Percentiles rank a stretch among this genome's conserved stretches.
Evolutionary conservation across 1,139 yeast species (phyloP).

Genomic region (Saccharomycopsis hybrid): DNA sequence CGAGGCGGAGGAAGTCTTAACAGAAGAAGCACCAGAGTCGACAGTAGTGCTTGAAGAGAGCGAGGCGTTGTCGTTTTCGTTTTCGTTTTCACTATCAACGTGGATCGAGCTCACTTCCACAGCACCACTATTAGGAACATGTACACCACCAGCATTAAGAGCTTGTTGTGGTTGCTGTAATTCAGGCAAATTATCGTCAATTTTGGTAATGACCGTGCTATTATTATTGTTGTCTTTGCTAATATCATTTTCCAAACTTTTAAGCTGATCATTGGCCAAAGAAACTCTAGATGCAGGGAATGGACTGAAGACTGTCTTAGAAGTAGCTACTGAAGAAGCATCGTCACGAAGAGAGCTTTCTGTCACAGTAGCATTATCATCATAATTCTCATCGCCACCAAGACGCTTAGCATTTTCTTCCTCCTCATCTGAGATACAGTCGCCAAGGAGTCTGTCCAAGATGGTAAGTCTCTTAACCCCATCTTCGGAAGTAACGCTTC

Average conservation of each 20-base stretch:
- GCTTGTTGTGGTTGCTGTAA: no score
- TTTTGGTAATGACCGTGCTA: background rate
- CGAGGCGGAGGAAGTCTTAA: constrained; percentile 12
- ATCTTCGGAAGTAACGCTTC: background rate
- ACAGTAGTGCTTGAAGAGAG: constrained; percentile 16
- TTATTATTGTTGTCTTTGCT: background rate
- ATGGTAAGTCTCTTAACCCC: background rate
- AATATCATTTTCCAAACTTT: no score
- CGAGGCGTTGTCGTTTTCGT: constrained; percentile 11
- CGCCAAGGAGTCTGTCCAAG: background rate
- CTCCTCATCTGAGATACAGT: background rate
- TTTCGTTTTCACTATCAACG: constrained; percentile 2
- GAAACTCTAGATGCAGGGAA: background rate
- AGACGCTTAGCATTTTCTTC: background rate
- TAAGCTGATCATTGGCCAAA: no score
- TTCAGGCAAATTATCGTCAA: background rate
- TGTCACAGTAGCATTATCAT: constrained; percentile 1
- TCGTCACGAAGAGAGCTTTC: background rate
- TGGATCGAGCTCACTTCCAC: background rate
- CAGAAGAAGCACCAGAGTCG: constrained; percentile 15
- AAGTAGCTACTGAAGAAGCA: constrained; percentile 2
- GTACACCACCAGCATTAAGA: background rate
- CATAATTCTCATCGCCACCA: background rate
- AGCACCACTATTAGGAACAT: background rate
- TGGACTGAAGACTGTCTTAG: background rate